Conservation (phyloP, 257 asterid genomes). For the Capsicum rhomboideum region DNA sequence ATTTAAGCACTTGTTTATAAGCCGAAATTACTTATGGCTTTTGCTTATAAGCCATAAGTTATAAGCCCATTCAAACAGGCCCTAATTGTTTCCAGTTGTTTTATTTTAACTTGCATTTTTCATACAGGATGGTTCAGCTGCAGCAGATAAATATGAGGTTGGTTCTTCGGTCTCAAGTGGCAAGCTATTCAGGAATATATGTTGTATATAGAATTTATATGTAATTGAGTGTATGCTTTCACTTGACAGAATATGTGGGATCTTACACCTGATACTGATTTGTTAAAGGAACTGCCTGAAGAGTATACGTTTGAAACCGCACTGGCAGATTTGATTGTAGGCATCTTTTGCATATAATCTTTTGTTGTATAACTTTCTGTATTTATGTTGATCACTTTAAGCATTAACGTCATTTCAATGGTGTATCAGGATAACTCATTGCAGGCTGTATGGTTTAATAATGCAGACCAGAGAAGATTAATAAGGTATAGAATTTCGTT, state of each 20-base stretch:
- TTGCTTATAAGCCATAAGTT: too few relatives aligned
- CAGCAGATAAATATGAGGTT: conserved; percentile 49
- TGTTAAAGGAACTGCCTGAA: conserved; percentile 56
- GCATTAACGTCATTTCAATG: conserved; percentile 1
- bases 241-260: conserved; percentile 76
- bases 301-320: conserved; percentile 68
- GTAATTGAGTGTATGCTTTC: neutral
- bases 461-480: conserved; percentile 22
- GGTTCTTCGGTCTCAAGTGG: neutral
- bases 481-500: conserved; percentile 36
- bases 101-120: conserved; percentile 5
- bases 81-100: neutral
- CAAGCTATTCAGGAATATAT: neutral
- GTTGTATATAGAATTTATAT: neutral
- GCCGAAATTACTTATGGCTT: too few relatives aligned
- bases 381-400: neutral
- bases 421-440: conserved; percentile 59
- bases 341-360: conserved; percentile 7
- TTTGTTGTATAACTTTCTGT: neutral
- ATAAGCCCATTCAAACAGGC: too few relatives aligned
- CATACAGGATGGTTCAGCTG: conserved; percentile 58
- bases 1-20: too few relatives aligned
- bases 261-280: conserved; percentile 63
- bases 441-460: conserved; percentile 73
- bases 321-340: conserved; percentile 72